These are phyloP conservation scores for Fusarium stilboides DNA, from an alignment of 2,329 filamentous ascomycete species.

Conservation along the genomic window DNA sequence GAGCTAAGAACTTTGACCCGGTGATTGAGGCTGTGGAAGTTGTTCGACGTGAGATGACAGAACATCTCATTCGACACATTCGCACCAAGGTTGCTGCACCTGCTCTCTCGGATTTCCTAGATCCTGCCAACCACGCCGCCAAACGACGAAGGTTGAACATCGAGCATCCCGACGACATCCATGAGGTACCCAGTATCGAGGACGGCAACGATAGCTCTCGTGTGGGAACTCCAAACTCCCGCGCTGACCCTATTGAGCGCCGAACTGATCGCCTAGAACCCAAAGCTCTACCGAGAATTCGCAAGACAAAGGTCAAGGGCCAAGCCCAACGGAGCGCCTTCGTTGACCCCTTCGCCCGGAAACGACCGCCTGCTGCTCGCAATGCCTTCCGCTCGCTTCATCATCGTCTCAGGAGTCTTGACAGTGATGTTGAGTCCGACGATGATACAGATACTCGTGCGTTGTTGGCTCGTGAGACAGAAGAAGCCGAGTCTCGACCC, in stretches of 20 bases:
- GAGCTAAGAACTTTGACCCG: constrained; percentile 92
- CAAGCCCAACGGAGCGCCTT: constrained; percentile 73
- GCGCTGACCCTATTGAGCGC: constrained; percentile 73
- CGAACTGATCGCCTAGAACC: constrained; percentile 69
- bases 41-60: constrained; percentile 83
- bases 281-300: constrained; percentile 80
- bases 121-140: constrained; percentile 84
- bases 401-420: constrained; percentile 75
- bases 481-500: constrained; percentile 86
- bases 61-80: constrained; percentile 91
- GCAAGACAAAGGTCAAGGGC: constrained; percentile 74
- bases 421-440: constrained; percentile 86
- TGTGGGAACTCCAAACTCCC: constrained; percentile 76
- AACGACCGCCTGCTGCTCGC: constrained; percentile 69
- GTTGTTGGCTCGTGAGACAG: constrained; percentile 79
- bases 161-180: constrained; percentile 75
- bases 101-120: constrained; percentile 83
- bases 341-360: constrained; percentile 76
- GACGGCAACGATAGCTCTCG: constrained; percentile 74
- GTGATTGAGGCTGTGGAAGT: constrained; percentile 85
- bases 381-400: constrained; percentile 85
- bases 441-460: constrained; percentile 77
- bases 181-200: constrained; percentile 65
- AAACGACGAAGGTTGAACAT: constrained; percentile 87
- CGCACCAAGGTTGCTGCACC: constrained; percentile 89